Evolutionary conservation across 495 filamentous ascomycete genomes (phyloP).

Genomic region (Aspergillus funiculosus): DNA sequence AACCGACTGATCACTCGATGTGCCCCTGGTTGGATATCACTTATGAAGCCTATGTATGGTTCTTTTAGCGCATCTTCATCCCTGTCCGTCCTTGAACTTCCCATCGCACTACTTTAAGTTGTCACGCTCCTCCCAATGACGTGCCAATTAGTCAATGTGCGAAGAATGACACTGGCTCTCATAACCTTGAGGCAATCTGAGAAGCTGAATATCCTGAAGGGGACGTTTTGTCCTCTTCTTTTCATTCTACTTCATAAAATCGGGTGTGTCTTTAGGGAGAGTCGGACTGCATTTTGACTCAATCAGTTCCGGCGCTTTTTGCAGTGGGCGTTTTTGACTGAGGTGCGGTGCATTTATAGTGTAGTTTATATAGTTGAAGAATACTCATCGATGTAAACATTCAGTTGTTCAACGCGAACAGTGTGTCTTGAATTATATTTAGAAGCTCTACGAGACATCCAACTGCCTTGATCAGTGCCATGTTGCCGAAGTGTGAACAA

Average conservation of each 20-base stretch:
- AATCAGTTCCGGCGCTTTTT: constrained; percentile 22
- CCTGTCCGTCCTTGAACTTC: too few species aligned
- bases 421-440: too few species aligned
- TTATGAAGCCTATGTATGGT: too few species aligned
- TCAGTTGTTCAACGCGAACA: too few species aligned
- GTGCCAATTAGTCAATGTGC: constrained; percentile 95
- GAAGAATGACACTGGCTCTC: constrained; percentile 58
- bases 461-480: too few species aligned
- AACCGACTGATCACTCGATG: constrained; percentile 3
- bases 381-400: too few species aligned
- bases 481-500: too few species aligned
- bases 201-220: constrained; percentile 20
- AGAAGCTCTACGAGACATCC: too few species aligned
- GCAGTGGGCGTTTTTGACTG: constrained; percentile 31
- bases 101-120: constrained; percentile 92
- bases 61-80: too few species aligned
- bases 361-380: constrained; percentile 11
- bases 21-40: neutral
- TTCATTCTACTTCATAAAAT: constrained; percentile 31
- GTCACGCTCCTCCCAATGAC: constrained; percentile 68
- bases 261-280: constrained; percentile 34
- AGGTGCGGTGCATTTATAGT: constrained; percentile 33
- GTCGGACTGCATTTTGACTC: constrained; percentile 29
- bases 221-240: constrained; percentile 40
- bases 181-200: constrained; percentile 29